These are phyloP conservation scores for Brassica napus DNA, from an alignment of 345 rosid genomes.

Conservation along the genomic window Da-Ae NC_063444.1:17463501-17464000, in stretches of 20 bases:
- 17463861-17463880: slow-evolving; percentile 88
- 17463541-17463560: slow-evolving; percentile 4
- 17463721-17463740: slow-evolving; percentile 53
- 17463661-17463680: slow-evolving; percentile 56
- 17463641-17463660: slow-evolving; percentile 66
- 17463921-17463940: slow-evolving; percentile 49
- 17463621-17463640: slow-evolving; percentile 50
- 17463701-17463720: slow-evolving; percentile 44
- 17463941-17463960: slow-evolving; percentile 80
- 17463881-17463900: slow-evolving; percentile 49
- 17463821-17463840: slow-evolving; percentile 68
- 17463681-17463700: slow-evolving; percentile 53
- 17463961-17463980: slow-evolving; percentile 80
- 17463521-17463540: slow-evolving; percentile 12
- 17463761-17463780: slow-evolving; percentile 71
- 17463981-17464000: slow-evolving; percentile 96
- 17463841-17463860: slow-evolving; percentile 77
- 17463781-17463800: slow-evolving; percentile 47
- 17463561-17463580: slow-evolving; percentile 35
- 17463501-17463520: slow-evolving; percentile 31
- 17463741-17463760: slow-evolving; percentile 85
- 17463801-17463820: slow-evolving; percentile 50
- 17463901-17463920: slow-evolving; percentile 40
- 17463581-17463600: not conserved
- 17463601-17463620: not conserved